Percentiles rank a stretch among this genome's conserved stretches.
phyloP scores from a whole-genome alignment of 2,329 filamentous ascomycete species.

The Diaporthe velutina region DNA sequence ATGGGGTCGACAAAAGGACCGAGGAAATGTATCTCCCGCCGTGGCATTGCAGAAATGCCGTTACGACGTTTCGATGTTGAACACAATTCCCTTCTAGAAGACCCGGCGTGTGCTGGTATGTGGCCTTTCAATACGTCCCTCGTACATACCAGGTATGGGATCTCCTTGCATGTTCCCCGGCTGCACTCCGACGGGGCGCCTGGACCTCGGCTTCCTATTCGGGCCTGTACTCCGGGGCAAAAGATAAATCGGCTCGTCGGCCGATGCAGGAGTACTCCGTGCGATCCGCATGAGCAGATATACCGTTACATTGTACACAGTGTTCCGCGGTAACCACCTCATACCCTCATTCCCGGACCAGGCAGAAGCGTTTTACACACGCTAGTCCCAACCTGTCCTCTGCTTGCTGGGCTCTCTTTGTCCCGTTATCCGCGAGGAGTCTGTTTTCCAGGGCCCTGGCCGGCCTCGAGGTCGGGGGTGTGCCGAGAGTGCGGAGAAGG shows the following conservation, averaged over 20 bases:
- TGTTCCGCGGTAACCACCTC: background rate
- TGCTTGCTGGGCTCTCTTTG: conserved; percentile 13
- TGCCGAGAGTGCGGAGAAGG: conserved; percentile 31
- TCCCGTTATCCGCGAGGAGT: conserved; percentile 5
- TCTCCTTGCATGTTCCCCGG: conserved; percentile 37
- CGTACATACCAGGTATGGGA: conserved; percentile 30
- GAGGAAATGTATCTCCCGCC: background rate
- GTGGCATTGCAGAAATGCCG: conserved; percentile 25
- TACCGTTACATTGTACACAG: conserved; percentile 18
- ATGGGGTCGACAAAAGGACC: conserved; percentile 31
- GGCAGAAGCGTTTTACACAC: conserved; percentile 26
- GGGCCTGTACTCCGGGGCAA: conserved; percentile 33
- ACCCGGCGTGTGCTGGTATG: conserved; percentile 5
- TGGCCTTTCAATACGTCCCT: background rate
- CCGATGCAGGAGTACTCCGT: conserved; percentile 30
- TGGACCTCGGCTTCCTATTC: conserved; percentile 34
- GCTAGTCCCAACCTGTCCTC: conserved; percentile 14
- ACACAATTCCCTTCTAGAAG: conserved; percentile 33
- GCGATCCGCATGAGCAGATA: conserved; percentile 27
- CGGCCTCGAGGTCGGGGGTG: conserved; percentile 26
- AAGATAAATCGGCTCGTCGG: conserved; percentile 30
- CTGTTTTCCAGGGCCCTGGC: conserved; percentile 4
- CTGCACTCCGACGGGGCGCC: conserved; percentile 32
- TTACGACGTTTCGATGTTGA: conserved; percentile 9
- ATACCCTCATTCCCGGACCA: conserved; percentile 25